Evolutionary conservation across 352 stramenopile genomes (phyloP).

Genomic region (Poterioochromonas sp.): DNA sequence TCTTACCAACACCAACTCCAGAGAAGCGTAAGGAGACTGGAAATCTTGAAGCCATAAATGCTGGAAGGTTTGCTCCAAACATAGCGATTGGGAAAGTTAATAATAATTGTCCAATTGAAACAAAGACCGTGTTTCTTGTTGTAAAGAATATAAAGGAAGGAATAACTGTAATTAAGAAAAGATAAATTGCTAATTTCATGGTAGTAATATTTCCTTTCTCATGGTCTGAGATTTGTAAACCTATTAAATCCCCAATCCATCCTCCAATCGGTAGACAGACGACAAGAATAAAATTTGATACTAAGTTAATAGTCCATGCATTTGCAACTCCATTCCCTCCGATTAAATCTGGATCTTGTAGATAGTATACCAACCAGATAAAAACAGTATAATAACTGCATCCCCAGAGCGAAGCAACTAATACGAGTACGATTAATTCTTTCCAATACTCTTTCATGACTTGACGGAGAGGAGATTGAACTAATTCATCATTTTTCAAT

Average conservation of each 20-base stretch:
- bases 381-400: conserved; percentile 49
- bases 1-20: conserved; percentile 20
- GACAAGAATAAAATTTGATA: not conserved
- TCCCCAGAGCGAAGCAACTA: conserved; percentile 41
- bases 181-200: not conserved
- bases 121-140: not conserved
- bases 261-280: not conserved
- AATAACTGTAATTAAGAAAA: not conserved
- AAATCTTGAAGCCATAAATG: conserved; percentile 7
- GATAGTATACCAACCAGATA: conserved; percentile 31
- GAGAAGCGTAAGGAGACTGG: not conserved
- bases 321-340: not conserved
- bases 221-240: not conserved
- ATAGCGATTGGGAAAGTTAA: not conserved
- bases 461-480: conserved; percentile 41
- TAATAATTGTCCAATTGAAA: not conserved
- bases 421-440: conserved; percentile 40
- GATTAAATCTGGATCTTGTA: not conserved
- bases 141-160: not conserved
- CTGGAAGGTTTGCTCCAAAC: not conserved
- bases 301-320: not conserved
- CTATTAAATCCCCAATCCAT: not conserved
- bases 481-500: too few relatives aligned
- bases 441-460: conserved; percentile 40
- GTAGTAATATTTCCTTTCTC: not conserved